Percentiles rank a stretch among this genome's conserved stretches.
These are phyloP conservation scores for barrel medic (Medicago truncatula) DNA, from an alignment of 306 rosid genomes.

Conservation along the genomic window DNA sequence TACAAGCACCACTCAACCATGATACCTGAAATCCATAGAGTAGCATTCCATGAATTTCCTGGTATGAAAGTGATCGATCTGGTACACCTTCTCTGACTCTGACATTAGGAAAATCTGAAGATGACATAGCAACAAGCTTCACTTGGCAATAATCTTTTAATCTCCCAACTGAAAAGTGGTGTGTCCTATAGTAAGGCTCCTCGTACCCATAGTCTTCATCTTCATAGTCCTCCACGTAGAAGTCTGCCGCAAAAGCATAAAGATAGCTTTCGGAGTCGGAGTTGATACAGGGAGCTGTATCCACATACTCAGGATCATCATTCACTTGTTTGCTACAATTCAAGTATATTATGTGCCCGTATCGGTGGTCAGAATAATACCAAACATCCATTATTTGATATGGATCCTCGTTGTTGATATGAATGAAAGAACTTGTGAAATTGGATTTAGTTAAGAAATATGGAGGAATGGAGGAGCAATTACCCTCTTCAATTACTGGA, in stretches of 20 bases:
- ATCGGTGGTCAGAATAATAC: too few relatives aligned
- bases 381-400: background rate
- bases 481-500: too few relatives aligned
- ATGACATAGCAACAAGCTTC: background rate
- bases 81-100: background rate
- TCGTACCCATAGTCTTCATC: too few relatives aligned
- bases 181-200: too few relatives aligned
- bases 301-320: background rate
- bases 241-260: constrained; percentile 37
- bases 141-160: constrained; percentile 4
- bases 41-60: background rate
- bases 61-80: background rate
- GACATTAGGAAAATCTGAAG: background rate
- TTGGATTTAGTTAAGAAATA: too few relatives aligned
- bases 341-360: background rate
- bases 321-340: constrained; percentile 26
- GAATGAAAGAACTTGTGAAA: background rate
- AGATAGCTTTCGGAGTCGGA: background rate
- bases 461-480: too few relatives aligned
- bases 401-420: background rate
- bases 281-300: constrained; percentile 18
- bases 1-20: background rate
- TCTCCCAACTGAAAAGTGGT: background rate
- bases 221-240: too few relatives aligned
- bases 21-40: constrained; percentile 28